phyloP scores from a whole-genome alignment of 2,329 filamentous ascomycete genomes.

The Trichoderma guizhouense region DNA sequence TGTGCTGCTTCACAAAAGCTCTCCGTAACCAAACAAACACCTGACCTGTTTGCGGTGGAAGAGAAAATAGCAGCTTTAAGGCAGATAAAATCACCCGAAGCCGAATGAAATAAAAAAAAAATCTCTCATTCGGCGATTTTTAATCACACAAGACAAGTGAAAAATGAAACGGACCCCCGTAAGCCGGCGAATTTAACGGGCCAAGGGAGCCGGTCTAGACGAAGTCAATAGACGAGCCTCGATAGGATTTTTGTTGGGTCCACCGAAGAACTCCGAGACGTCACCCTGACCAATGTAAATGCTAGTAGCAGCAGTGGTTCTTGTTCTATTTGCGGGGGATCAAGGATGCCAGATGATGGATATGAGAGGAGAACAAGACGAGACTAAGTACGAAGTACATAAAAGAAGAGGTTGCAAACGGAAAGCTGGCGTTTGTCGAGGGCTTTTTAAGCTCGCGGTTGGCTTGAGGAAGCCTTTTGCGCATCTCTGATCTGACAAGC shows the following conservation, averaged over 20 bases:
- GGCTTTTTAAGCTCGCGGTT: background rate
- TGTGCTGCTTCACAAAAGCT: background rate
- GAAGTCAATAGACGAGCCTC: background rate
- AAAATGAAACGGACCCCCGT: background rate
- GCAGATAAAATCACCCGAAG: background rate
- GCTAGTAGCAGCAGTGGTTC: background rate
- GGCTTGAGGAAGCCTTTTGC: background rate
- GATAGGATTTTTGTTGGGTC: slow-evolving; percentile 5
- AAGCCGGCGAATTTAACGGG: background rate
- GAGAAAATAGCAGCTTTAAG: background rate
- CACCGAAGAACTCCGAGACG: background rate
- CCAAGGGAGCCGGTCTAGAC: background rate
- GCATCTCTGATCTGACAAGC: background rate
- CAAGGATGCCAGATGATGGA: background rate
- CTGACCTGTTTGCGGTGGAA: background rate
- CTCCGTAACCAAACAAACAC: background rate
- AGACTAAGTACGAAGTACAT: background rate
- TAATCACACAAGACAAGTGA: background rate
- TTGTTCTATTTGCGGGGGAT: background rate
- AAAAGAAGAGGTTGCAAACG: background rate
- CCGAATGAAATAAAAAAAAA: background rate
- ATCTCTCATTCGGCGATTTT: background rate
- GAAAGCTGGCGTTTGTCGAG: background rate
- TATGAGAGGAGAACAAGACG: background rate
- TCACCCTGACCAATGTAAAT: background rate